Conservation (phyloP, 139 green algal genomes). For the Tetraselmis striata region DNA sequence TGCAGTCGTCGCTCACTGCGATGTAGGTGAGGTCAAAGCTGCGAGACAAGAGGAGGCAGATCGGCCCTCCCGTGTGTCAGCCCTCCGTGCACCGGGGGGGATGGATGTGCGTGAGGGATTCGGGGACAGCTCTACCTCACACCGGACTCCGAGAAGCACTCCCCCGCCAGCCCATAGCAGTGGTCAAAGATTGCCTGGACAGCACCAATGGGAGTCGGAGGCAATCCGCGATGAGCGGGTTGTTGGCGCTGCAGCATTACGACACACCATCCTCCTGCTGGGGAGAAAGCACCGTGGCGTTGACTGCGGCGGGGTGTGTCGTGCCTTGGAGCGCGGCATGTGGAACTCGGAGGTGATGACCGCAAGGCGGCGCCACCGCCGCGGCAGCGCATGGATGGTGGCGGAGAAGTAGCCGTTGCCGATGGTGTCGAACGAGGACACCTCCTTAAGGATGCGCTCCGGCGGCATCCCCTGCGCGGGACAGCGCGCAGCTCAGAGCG, state of each 20-base stretch:
- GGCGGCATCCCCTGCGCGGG: neutral
- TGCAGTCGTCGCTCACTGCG: constrained; percentile 8
- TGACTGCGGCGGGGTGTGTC: no score
- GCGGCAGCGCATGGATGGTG: constrained; percentile 11
- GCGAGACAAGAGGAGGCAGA: no score
- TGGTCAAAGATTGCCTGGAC: neutral
- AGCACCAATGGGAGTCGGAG: no score
- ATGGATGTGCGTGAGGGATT: neutral
- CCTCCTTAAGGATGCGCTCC: constrained; percentile 1
- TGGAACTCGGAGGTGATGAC: constrained; percentile 21
- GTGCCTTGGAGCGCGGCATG: constrained; percentile 7
- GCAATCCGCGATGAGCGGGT: no score
- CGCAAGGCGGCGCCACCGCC: neutral
- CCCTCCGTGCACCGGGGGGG: neutral
- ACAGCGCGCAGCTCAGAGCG: no score
- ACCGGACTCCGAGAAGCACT: constrained; percentile 2
- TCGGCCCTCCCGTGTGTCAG: neutral
- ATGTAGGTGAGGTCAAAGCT: constrained; percentile 1
- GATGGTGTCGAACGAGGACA: constrained; percentile 19
- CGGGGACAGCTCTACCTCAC: no score
- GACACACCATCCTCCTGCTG: no score
- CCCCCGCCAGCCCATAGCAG: neutral
- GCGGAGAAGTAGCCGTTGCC: constrained; percentile 17
- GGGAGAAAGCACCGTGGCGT: no score
- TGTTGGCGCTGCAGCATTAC: no score